Evolutionary conservation across 2,329 filamentous ascomycete genomes (phyloP), one percentile per base, ranked within the genome.

Genomic region (Lizonia empirigonia): DNA sequence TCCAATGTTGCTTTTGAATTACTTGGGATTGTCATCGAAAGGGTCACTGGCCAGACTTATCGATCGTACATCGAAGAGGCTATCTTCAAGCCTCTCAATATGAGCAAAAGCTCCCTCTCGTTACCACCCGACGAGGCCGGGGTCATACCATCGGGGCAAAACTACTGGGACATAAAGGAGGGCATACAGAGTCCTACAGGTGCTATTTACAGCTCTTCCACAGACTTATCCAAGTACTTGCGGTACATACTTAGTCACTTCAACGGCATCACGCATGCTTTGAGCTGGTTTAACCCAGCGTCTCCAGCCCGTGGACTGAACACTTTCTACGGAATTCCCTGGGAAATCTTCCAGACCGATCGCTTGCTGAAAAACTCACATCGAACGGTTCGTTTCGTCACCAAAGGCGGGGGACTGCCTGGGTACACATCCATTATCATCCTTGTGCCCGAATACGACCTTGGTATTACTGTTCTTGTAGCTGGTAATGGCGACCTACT

Each of bases 311-410:
- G 63, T 2, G 74, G 74, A 0, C 41, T 73, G 12, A 55, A 73
- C 20, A 71, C 64, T 0, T 78, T 75, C 49, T 79, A 78, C 47
- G 78, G 77, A 3, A 75, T 76, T 65, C 77, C 77, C 0, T 80
- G 76, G 74, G 77, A 80, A 57, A 79, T 77, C 0, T 75, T 74
- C 33, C 73, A 76, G 0, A 76, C 72, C 2, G 69, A 75, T 30
- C 64, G 65, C 5, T 68, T 78, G 13, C 62, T 79, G 1, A 40
- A 56, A 7, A 50, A 69, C 13, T 75, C 68, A 9, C 61, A 55
- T 5, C 64, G 75, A 10, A 67, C 74, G 0, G 69, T 79, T 2
- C 77, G 74, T 2, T 75, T 80, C 53, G 64, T 76, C 27, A 78
- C 77, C 2, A 80, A 80, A 58, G 59, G 64, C 2, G 78, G 78